These are phyloP conservation scores for Botrytis tulipae DNA, from an alignment of 2,329 filamentous ascomycete species.

Conservation along the genomic window DNA sequence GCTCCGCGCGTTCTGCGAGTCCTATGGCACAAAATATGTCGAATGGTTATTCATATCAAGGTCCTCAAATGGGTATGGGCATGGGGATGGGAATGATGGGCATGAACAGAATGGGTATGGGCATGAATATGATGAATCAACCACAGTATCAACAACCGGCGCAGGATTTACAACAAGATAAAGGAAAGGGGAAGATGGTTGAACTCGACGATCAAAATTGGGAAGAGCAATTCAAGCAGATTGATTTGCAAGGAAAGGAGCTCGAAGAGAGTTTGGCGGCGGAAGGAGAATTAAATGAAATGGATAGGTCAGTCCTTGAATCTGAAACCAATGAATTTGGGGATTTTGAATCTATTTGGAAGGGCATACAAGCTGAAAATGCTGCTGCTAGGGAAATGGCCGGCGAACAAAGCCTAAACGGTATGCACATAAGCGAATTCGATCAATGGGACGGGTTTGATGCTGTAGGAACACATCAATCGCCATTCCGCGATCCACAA, in stretches of 20 bases:
- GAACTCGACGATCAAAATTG: constrained; percentile 92
- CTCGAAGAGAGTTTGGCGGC: constrained; percentile 42
- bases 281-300: constrained; percentile 72
- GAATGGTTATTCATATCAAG: constrained; percentile 52
- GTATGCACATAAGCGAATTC: constrained; percentile 67
- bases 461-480: constrained; percentile 62
- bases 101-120: constrained; percentile 61
- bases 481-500: constrained; percentile 67
- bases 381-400: constrained; percentile 68
- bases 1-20: constrained; percentile 57
- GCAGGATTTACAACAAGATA: constrained; percentile 49
- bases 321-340: constrained; percentile 75
- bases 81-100: constrained; percentile 50
- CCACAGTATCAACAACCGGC: constrained; percentile 43
- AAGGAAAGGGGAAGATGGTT: constrained; percentile 89
- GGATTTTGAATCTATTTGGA: constrained; percentile 89
- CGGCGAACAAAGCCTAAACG: constrained; percentile 55
- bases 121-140: constrained; percentile 47
- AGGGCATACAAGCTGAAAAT: constrained; percentile 75
- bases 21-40: constrained; percentile 49
- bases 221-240: constrained; percentile 93
- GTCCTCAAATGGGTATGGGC: constrained; percentile 49
- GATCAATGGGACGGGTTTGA: constrained; percentile 80
- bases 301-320: constrained; percentile 78
- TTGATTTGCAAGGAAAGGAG: constrained; percentile 62